Conservation (phyloP, 2,329 filamentous ascomycete genomes). For the Aspergillus viridinutans region DNA sequence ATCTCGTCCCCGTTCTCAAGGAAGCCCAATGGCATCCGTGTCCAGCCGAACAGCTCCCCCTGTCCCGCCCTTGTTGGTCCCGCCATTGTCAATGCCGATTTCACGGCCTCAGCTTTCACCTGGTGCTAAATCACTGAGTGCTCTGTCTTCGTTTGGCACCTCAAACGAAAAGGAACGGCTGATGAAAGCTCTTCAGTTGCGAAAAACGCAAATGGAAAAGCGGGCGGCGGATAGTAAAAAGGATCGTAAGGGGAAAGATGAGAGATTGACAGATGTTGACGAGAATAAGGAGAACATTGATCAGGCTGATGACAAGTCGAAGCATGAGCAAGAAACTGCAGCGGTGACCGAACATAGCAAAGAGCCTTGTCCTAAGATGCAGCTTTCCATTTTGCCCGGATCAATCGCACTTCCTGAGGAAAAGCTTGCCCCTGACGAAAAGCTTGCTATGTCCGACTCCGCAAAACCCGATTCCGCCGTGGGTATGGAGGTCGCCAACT, state of each 20-base stretch:
- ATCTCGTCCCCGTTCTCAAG: slow-evolving; percentile 43
- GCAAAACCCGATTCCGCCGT: slow-evolving; percentile 22
- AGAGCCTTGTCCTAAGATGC: slow-evolving; percentile 10
- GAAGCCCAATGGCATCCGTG: slow-evolving; percentile 28
- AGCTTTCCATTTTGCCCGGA: slow-evolving; percentile 6
- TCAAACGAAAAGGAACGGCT: slow-evolving; percentile 86
- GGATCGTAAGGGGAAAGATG: slow-evolving; percentile 16
- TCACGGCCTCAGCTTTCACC: slow-evolving; percentile 35
- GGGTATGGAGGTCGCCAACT: slow-evolving; percentile 16
- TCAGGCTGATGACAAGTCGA: slow-evolving; percentile 16
- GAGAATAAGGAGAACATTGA: slow-evolving; percentile 27
- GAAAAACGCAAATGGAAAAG: slow-evolving; percentile 69
- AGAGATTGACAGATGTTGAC: slow-evolving; percentile 10
- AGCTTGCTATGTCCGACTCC: slow-evolving; percentile 8
- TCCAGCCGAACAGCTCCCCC: slow-evolving; percentile 31
- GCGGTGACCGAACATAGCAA: slow-evolving; percentile 11
- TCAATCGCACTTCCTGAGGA: slow-evolving; percentile 1
- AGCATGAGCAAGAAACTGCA: slow-evolving; percentile 8
- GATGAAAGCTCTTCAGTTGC: slow-evolving; percentile 88
- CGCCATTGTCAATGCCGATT: slow-evolving; percentile 33
- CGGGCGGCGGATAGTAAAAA: slow-evolving; percentile 29
- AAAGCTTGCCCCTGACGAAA: slow-evolving; percentile 2
- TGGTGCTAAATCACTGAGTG: slow-evolving; percentile 42
- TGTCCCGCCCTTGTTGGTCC: slow-evolving; percentile 37
- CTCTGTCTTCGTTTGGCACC: slow-evolving; percentile 52